Evolutionary conservation across 1,139 yeast species (phyloP), one percentile per base, ranked within the genome.

Genomic region (Scheffersomyces titani): DNA sequence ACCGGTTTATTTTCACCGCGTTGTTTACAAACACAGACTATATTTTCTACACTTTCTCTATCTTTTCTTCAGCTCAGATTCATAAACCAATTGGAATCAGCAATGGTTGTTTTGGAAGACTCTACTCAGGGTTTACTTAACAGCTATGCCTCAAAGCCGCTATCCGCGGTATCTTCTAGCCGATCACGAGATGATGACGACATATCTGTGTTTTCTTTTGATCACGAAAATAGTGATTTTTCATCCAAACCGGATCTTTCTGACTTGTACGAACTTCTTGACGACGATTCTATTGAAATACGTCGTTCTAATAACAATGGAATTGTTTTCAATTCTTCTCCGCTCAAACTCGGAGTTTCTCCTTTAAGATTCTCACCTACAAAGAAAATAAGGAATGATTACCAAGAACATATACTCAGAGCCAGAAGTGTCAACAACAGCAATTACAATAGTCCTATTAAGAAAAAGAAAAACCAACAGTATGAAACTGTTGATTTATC

Each of bases 341-440:
- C 70, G 24, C 36, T 61, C 55, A 54, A 58, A 50, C 55, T 61
- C 45, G 57, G 59, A 53, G 62, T 62, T 51, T 24, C 47, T 9
- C 63, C 63, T 4, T 52, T 59, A 48, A 54, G 47, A 36, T 46
- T 51, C 9, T 63, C 69, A 0, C 70, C 72, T 1, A 49, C 61
- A 19, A 67, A 64, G 55, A 62, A 61, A 51, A 47, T 63, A 44
- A 57, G 56, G 44, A 65, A 64, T 52, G 71, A 68, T 51, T 69
- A 67, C 54, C 65, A 58, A 56, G 69, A 65, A 30, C 65, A 65
- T 47, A 48, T 68, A 13, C 54, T 55, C 45, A 53, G 64, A 11
- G 64, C 61, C 51, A 55, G 71, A 52, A 54, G 58, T 7, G 61
- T 62, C 1, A 57, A 58, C 21, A 57, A 58, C 22, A 53, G 59